Evolutionary conservation across 306 rosid species (phyloP).

Genomic region (Elaeagnus macrophylla): DNA sequence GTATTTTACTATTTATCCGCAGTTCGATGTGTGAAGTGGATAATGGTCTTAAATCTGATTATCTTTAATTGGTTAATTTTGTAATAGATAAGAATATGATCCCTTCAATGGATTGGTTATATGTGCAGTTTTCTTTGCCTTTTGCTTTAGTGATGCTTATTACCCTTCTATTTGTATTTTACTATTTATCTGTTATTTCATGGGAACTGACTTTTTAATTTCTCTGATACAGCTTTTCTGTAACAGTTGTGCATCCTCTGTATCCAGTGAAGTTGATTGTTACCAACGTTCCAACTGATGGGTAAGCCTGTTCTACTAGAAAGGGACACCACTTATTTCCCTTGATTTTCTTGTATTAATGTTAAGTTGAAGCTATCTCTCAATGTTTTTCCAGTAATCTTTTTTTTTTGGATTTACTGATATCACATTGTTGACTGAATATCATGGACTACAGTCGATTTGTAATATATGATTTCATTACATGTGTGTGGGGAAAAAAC

Average conservation of each 20-base stretch:
- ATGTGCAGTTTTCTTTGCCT: neutral
- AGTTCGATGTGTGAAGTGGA: too few relatives aligned
- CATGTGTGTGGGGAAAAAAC: too few relatives aligned
- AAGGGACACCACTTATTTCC: neutral
- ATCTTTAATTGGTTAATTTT: too few relatives aligned
- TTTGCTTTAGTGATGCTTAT: neutral
- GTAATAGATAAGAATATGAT: too few relatives aligned
- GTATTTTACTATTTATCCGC: too few relatives aligned
- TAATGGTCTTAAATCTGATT: too few relatives aligned
- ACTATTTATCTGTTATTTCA: constrained; percentile 4
- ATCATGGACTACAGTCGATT: too few relatives aligned
- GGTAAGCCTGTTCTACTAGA: constrained; percentile 40
- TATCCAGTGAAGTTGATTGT: constrained; percentile 59
- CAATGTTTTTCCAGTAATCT: too few relatives aligned
- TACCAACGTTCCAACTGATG: constrained; percentile 57
- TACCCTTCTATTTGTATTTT: neutral
- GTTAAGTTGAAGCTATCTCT: neutral
- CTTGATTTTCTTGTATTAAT: neutral
- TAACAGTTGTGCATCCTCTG: constrained; percentile 53
- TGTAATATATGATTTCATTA: too few relatives aligned
- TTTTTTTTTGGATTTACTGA: too few relatives aligned
- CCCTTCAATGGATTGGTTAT: too few relatives aligned
- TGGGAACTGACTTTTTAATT: constrained; percentile 10
- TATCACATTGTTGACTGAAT: too few relatives aligned
- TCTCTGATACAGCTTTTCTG: constrained; percentile 61